Evolutionary conservation across 2,329 filamentous ascomycete species (phyloP).

Genomic region (Dothideomycetes sp.): DNA sequence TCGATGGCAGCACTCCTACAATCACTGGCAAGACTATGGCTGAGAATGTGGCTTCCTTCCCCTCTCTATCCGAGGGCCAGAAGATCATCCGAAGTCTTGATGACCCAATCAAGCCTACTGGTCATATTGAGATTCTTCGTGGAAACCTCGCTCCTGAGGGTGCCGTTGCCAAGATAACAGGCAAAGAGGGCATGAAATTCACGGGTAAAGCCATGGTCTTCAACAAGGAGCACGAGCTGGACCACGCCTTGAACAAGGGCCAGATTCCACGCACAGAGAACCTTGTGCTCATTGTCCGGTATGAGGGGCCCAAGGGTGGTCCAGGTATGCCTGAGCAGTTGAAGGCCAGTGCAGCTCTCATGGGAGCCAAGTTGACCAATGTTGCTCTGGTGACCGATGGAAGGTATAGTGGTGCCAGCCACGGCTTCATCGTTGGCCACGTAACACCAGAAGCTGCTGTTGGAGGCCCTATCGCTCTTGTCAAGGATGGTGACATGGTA

Average conservation of each 20-base stretch:
- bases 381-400: conserved; percentile 65
- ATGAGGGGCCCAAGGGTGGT: conserved; percentile 69
- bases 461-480: conserved; percentile 73
- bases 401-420: conserved; percentile 68
- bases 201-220: conserved; percentile 73
- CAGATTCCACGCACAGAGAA: conserved; percentile 66
- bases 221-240: conserved; percentile 71
- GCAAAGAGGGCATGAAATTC: conserved; percentile 81
- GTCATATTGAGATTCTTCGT: conserved; percentile 77
- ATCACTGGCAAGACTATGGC: conserved; percentile 76
- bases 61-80: conserved; percentile 67
- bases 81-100: conserved; percentile 69
- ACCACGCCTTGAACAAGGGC: conserved; percentile 61
- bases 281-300: conserved; percentile 79
- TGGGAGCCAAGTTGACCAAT: conserved; percentile 61
- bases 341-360: conserved; percentile 61
- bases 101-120: conserved; percentile 76
- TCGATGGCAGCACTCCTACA: conserved; percentile 69
- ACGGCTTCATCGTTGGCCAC: conserved; percentile 81
- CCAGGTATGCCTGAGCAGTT: conserved; percentile 69
- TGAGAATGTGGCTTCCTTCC: conserved; percentile 68
- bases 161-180: conserved; percentile 91
- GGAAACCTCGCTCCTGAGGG: conserved; percentile 84
- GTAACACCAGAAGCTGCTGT: conserved; percentile 80
- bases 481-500: conserved; percentile 70